Base-by-base conservation (phyloP, 2,329 filamentous ascomycete genomes). In the Microascus cirrosus region DNA sequence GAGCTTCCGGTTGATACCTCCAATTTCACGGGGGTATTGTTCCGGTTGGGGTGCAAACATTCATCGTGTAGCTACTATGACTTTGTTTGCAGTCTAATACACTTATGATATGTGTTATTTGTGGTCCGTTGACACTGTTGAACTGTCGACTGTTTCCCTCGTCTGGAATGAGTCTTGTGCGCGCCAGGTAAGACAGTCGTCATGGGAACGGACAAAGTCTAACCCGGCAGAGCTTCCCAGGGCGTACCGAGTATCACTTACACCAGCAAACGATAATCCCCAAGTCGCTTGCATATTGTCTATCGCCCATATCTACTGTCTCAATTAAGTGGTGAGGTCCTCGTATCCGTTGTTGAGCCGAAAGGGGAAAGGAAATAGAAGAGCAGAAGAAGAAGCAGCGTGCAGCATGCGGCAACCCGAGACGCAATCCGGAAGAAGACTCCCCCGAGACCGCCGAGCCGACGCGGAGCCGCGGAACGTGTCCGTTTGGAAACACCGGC, bases 21-120 rank as follows among this genome's bases (percentile, higher is more conserved):
- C 42, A 22, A 28, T 34, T 45, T 34, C 7, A 2, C n/a, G 15
- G 28, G 50, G 50, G 28, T 32, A 25, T 32, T 52, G 56, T 54
- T 53, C 32, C 15, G 50, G 50, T 54, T 58, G 56, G 53, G 39
- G 56, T 54, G 56, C 56, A 54, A 45, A 58, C 56, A 58, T 54
- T 8, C 4, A n/a, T 20, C 20, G 18, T 20, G 53, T 39, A 25
- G 3, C 8, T 32, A 32, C 28, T 24, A 22, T 55, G 24, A 24
- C 34, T 54, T 15, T 55, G 24, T 42, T 12, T 24, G 13, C 10
- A 2, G 28, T 55, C n/a, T 36, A 35, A 32, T 32, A 32, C 28
- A 4, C 28, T 32, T 55, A 18, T 20, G 13, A 36, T 25, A 6
- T 55, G 8, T 28, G 24, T 10, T 39, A 13, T 7, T 39, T 15